These are phyloP conservation scores for Pyricularia grisea DNA, from an alignment of 2,329 filamentous ascomycete genomes.

Conservation along the genomic window DNA sequence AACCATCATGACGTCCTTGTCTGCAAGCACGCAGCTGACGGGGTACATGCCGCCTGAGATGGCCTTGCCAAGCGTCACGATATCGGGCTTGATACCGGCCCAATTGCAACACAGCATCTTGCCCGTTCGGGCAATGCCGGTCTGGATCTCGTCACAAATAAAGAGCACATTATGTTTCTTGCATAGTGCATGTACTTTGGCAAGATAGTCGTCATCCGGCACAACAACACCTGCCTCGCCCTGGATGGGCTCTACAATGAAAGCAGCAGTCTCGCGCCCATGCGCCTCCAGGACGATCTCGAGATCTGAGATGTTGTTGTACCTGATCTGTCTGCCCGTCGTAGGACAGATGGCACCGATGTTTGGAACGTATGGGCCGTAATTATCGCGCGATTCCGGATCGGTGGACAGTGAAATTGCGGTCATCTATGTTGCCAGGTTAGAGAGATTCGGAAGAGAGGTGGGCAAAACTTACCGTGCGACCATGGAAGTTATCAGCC, in stretches of 20 bases:
- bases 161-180: slow-evolving; percentile 91
- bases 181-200: slow-evolving; percentile 72
- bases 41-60: slow-evolving; percentile 99
- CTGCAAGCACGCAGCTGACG: slow-evolving; percentile 84
- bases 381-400: slow-evolving; percentile 91
- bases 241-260: slow-evolving; percentile 94
- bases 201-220: slow-evolving; percentile 80
- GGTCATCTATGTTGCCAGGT: slow-evolving; percentile 53
- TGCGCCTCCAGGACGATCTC: slow-evolving; percentile 71
- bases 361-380: slow-evolving; percentile 88
- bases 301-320: slow-evolving; percentile 76
- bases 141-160: slow-evolving; percentile 98
- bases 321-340: slow-evolving; percentile 70
- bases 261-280: slow-evolving; percentile 78
- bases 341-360: slow-evolving; percentile 70
- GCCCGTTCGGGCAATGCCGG: slow-evolving; percentile 89
- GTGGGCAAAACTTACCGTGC: slow-evolving; percentile 56
- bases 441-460: background rate
- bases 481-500: slow-evolving; percentile 90
- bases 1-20: slow-evolving; percentile 88
- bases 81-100: slow-evolving; percentile 89
- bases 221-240: slow-evolving; percentile 96
- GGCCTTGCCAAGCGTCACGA: slow-evolving; percentile 92
- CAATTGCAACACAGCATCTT: slow-evolving; percentile 91
- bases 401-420: slow-evolving; percentile 94